Percentiles rank a stretch among this genome's conserved stretches.
Evolutionary conservation across 2,329 filamentous ascomycete species (phyloP).

Genomic region (Emydomyces testavorans): DNA sequence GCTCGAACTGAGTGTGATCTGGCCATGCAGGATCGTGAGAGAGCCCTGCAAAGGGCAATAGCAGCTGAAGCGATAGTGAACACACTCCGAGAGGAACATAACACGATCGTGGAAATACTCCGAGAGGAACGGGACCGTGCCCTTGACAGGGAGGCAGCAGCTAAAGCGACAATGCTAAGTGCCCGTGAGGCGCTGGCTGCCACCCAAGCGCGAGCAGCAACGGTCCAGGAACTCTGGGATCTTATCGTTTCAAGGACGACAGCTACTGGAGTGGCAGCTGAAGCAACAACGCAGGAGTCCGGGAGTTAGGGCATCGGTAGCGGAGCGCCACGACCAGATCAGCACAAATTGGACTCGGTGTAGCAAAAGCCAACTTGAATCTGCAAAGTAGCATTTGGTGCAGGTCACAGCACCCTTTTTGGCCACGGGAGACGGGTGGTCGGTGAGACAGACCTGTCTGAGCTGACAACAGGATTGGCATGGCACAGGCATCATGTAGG

Average conservation of each 20-base stretch:
- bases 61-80: neutral
- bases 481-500: constrained; percentile 5
- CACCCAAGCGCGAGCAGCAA: neutral
- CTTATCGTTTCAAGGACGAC: neutral
- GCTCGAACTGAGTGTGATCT: neutral
- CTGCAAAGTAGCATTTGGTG: constrained; percentile 1
- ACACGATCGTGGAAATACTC: neutral
- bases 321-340: constrained; percentile 2
- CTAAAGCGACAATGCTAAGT: neutral
- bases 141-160: neutral
- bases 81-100: neutral
- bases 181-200: neutral
- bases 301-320: neutral
- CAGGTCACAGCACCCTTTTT: constrained; percentile 5
- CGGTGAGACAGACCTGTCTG: constrained; percentile 5
- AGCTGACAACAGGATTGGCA: constrained; percentile 2
- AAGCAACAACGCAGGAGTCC: neutral
- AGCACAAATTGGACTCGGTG: neutral
- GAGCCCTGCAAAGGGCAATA: neutral
- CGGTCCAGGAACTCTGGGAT: neutral
- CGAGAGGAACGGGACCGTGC: neutral
- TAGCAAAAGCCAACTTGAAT: neutral
- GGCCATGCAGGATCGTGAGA: neutral
- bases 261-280: neutral
- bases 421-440: constrained; percentile 6